A percentile compares a stretch with the other conserved stretches of the same genome.
These are phyloP conservation scores for Thozetella sp. DNA, from an alignment of 495 filamentous ascomycete genomes.

Conservation along the genomic window DNA sequence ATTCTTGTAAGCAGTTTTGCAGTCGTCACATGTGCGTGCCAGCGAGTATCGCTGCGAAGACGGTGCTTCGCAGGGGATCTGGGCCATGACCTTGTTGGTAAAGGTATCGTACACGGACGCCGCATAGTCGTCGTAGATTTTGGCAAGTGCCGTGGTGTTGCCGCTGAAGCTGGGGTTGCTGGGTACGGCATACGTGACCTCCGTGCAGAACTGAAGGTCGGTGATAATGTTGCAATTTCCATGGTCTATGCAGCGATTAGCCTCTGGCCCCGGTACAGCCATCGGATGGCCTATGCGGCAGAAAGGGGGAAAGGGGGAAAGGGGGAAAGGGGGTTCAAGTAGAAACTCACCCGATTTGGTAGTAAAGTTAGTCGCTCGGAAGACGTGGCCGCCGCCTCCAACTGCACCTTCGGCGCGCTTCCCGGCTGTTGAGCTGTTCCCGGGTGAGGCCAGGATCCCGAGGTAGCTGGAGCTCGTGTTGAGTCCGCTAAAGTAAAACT, in stretches of 20 bases:
- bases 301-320: neutral
- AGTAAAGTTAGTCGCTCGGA: slow-evolving; percentile 62
- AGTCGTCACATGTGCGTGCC: slow-evolving; percentile 72
- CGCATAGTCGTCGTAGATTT: slow-evolving; percentile 72
- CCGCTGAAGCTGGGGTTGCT: slow-evolving; percentile 67
- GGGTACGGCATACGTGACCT: slow-evolving; percentile 89
- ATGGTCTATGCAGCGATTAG: slow-evolving; percentile 13
- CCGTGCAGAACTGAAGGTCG: slow-evolving; percentile 80
- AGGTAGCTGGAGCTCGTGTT: slow-evolving; percentile 70
- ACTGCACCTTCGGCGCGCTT: slow-evolving; percentile 45
- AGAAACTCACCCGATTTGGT: slow-evolving; percentile 72
- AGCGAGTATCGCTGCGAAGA: slow-evolving; percentile 75
- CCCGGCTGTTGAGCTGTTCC: slow-evolving; percentile 50
- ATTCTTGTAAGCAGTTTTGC: slow-evolving; percentile 77
- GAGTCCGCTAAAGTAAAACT: slow-evolving; percentile 80
- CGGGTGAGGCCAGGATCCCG: slow-evolving; percentile 65
- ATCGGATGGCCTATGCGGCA: neutral
- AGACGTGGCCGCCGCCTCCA: slow-evolving; percentile 74
- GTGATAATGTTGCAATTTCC: slow-evolving; percentile 82
- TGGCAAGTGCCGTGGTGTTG: slow-evolving; percentile 50
- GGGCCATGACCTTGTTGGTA: slow-evolving; percentile 69
- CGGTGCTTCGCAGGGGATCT: slow-evolving; percentile 80
- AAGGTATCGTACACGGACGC: slow-evolving; percentile 70
- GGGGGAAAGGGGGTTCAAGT: neutral
- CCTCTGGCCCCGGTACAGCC: neutral